Evolutionary conservation across 2,329 filamentous ascomycete genomes (phyloP), one percentile per base, ranked within the genome.

Genomic region (Curvularia sp.): DNA sequence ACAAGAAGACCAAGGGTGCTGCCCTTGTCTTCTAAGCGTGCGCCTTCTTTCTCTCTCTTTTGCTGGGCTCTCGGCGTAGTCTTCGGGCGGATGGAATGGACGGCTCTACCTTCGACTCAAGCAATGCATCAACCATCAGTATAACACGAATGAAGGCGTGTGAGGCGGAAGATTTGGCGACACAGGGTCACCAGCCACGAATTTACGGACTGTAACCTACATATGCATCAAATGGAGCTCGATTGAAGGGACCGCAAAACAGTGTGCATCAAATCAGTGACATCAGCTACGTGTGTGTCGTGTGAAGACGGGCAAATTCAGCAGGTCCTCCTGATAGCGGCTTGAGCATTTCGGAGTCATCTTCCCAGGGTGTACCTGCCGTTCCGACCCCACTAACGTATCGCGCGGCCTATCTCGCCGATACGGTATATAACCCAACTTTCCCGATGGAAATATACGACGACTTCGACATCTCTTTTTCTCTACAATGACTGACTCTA

Each of bases 1-100:
- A 99, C 90, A 99, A 99, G 93, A 99, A 99, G 92, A 99, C 95
- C 78, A 99, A 99, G 93, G 95, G 95, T 90, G 95, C 95, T 78
- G 95, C 95, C 83, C 89, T 99, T 80, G 95, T 99, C 79, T 99
- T 99, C 89, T 99, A 97, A 89, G 84, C 86, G 83, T 80, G 77
- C 83, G 83, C 66, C 67, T 67, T 74, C 71, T 70, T 76, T 70
- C 69, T 76, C 71, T 73, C 70, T 72, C 73, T 74, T 74, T 74
- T 75, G 72, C 69, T 75, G 68, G 72, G 70, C 69, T 74, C 69
- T 75, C 69, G 72, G 73, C 72, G 72, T 74, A 74, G 73, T 74
- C 70, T 74, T 71, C 66, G 66, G 73, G 73, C 67, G 70, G 69
- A 68, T 68, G 65, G 71, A 64, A 67, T 67, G 70, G 68, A 74